Conservation (phyloP, 768 basidiomycete genomes). For the Chlorophyllum brunneum region DNA sequence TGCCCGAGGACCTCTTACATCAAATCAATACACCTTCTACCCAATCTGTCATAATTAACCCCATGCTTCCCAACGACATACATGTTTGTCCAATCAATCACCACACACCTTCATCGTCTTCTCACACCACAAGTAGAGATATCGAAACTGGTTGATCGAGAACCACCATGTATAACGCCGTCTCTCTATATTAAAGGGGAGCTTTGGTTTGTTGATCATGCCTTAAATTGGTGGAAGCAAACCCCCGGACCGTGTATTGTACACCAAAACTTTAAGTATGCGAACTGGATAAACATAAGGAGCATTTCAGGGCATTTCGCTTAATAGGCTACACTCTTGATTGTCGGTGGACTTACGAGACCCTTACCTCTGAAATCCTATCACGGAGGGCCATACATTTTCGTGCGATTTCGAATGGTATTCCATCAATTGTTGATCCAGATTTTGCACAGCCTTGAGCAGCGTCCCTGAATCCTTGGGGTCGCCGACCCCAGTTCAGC, state of each 20-base stretch:
- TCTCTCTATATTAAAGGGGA: neutral
- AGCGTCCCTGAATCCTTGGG: neutral
- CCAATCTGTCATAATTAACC: neutral
- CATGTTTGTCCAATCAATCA: neutral
- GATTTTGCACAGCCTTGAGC: neutral
- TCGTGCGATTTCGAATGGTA: neutral
- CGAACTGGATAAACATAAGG: no score
- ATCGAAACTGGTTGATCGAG: neutral
- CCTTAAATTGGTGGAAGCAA: no score
- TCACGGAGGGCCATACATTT: conserved; percentile 5
- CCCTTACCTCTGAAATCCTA: conserved; percentile 6
- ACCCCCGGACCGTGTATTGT: no score
- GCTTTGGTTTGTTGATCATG: no score
- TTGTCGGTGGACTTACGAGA: conserved; percentile 6
- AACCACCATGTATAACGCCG: neutral
- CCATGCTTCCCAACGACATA: no score
- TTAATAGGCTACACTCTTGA: neutral
- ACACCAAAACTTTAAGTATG: no score
- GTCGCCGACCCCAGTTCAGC: no score
- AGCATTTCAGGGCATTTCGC: no score
- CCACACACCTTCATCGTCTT: neutral
- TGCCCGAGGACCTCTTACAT: conserved; percentile 1
- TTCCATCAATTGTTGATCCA: conserved; percentile 5
- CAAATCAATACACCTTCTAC: neutral
- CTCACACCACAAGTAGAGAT: neutral